A percentile compares a stretch with the other conserved stretches of the same genome.
Conservation (phyloP, 1,139 yeast species). For the Kurtzmaniella quercitrusa region DNA sequence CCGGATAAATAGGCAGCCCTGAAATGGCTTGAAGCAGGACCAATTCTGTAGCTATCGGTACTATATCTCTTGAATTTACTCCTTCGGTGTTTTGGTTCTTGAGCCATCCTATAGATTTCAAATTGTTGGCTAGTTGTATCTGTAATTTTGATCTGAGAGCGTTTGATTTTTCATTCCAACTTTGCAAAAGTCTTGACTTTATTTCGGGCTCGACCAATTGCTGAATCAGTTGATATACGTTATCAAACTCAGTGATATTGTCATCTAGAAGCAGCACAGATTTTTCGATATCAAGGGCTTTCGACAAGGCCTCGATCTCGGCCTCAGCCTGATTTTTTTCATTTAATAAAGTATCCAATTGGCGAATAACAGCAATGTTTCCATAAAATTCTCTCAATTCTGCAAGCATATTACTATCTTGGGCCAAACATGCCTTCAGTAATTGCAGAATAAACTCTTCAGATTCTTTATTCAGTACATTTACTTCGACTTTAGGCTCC, state of each 20-base stretch:
- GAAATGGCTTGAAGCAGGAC: constrained; percentile 36
- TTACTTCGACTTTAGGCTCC: neutral
- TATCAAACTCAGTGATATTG: neutral
- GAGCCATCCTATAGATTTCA: constrained; percentile 17
- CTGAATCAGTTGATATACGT: neutral
- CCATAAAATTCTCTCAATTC: neutral
- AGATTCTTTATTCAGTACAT: neutral
- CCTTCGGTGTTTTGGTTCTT: neutral
- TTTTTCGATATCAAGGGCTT: neutral
- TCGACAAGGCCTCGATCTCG: neutral
- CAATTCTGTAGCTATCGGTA: constrained; percentile 15
- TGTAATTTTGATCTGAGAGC: constrained; percentile 2
- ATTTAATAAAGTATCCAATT: neutral
- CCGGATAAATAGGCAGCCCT: constrained; percentile 27
- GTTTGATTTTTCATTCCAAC: neutral
- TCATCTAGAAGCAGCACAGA: neutral
- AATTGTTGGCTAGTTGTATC: constrained; percentile 2
- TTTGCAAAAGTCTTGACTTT: neutral
- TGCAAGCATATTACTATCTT: neutral
- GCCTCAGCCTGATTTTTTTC: neutral
- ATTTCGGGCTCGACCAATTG: neutral
- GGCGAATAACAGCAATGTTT: neutral
- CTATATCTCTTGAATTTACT: constrained; percentile 1
- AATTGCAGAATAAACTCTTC: neutral
- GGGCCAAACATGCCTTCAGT: neutral